phyloP scores from a whole-genome alignment of 305 asterid genomes.

The Fraxinus angustifolia region DNA sequence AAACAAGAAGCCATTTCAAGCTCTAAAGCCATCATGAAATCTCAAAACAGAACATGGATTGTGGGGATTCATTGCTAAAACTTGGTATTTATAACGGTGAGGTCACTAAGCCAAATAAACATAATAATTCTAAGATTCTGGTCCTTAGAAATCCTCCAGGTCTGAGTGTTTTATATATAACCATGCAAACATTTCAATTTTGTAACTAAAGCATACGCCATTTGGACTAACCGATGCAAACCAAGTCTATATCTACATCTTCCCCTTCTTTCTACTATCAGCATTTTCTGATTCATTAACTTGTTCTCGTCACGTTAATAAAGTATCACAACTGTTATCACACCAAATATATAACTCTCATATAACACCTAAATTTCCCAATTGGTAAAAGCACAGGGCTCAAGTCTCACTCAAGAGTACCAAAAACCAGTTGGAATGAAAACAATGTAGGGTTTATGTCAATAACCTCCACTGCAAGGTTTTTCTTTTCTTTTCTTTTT shows the following conservation, averaged over 20 bases:
- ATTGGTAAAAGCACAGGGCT: background rate
- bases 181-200: slow-evolving; percentile 5
- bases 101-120: background rate
- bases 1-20: slow-evolving; percentile 7
- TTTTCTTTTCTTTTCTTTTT: background rate
- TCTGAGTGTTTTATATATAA: background rate
- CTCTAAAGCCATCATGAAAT: background rate
- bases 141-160: background rate
- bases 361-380: background rate
- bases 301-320: background rate
- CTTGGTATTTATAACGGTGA: background rate
- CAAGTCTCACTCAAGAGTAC: background rate
- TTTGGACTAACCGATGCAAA: background rate
- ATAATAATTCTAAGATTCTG: background rate
- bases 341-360: background rate
- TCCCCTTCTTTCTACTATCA: background rate
- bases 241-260: slow-evolving; percentile 2
- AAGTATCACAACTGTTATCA: background rate
- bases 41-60: background rate
- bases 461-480: background rate
- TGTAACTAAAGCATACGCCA: background rate
- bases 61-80: background rate
- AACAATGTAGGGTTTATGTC: background rate
- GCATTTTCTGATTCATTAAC: background rate
- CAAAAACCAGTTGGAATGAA: background rate